Percentiles rank a stretch among this genome's conserved stretches.
These are phyloP conservation scores for Antrodiella citrinella DNA, from an alignment of 768 basidiomycete genomes.

Conservation along the genomic window DNA sequence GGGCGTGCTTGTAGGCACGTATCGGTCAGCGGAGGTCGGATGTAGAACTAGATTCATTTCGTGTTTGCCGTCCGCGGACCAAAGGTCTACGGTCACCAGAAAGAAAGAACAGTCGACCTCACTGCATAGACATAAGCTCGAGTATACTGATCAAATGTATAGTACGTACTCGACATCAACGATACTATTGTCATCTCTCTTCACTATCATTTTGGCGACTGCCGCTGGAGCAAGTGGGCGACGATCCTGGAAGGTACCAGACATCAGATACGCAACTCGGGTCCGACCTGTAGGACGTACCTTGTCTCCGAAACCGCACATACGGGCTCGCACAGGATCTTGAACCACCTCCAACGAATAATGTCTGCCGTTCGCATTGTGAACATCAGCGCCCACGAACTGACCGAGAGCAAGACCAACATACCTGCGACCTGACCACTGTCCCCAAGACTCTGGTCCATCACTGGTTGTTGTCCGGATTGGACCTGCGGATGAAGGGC, in stretches of 20 bases:
- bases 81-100: constrained; percentile 86
- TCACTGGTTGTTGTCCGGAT: constrained; percentile 24
- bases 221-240: constrained; percentile 88
- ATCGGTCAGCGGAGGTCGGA: constrained; percentile 72
- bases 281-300: constrained; percentile 33
- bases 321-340: constrained; percentile 82
- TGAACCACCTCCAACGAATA: constrained; percentile 84
- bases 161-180: constrained; percentile 69
- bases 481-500: constrained; percentile 19
- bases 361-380: constrained; percentile 35
- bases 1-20: constrained; percentile 38
- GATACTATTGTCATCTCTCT: constrained; percentile 53
- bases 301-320: constrained; percentile 97
- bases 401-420: constrained; percentile 18
- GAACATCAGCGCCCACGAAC: constrained; percentile 3
- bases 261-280: constrained; percentile 7
- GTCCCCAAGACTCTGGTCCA: constrained; percentile 58
- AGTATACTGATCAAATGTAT: background rate
- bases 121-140: constrained; percentile 30
- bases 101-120: constrained; percentile 85
- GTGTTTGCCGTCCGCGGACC: constrained; percentile 73
- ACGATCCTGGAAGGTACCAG: constrained; percentile 56
- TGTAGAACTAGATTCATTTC: constrained; percentile 89
- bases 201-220: constrained; percentile 75
- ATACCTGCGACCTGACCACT: constrained; percentile 59